These are phyloP conservation scores for Centaurea solstitialis DNA, from an alignment of 129 eudicot species.

Conservation along the genomic window DNA sequence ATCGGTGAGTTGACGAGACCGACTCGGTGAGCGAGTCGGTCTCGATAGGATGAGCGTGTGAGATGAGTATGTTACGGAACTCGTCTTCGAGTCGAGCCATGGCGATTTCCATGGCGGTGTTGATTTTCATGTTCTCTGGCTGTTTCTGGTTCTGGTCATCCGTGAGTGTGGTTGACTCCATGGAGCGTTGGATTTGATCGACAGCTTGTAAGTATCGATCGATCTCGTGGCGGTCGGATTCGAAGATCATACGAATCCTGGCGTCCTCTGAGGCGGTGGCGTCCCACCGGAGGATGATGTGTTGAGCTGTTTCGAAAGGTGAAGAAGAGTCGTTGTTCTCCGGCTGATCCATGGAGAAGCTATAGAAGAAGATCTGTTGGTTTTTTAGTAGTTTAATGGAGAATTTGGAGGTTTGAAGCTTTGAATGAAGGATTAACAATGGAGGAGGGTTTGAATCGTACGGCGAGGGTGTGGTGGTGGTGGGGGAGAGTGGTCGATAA, in stretches of 20 bases:
- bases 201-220: constrained; percentile 63
- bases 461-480: no score
- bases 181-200: constrained; percentile 54
- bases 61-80: constrained; percentile 56
- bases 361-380: neutral
- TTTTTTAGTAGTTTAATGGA: neutral
- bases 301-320: constrained; percentile 49
- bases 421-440: neutral
- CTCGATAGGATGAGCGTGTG: constrained; percentile 51
- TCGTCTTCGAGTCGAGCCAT: constrained; percentile 82
- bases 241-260: constrained; percentile 64
- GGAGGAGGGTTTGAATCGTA: constrained; percentile 10
- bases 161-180: constrained; percentile 44
- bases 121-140: constrained; percentile 35
- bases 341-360: constrained; percentile 44
- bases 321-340: constrained; percentile 37
- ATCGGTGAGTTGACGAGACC: constrained; percentile 15
- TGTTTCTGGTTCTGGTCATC: constrained; percentile 23
- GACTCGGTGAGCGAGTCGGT: constrained; percentile 44
- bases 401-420: neutral
- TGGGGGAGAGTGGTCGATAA: no score
- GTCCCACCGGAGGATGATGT: constrained; percentile 76
- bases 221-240: constrained; percentile 60
- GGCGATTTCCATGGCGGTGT: constrained; percentile 61
- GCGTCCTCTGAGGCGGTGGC: constrained; percentile 64